Percentiles rank a stretch among this genome's conserved stretches.
phyloP scores from a whole-genome alignment of 2,329 filamentous ascomycete genomes.

The Chalaropsis thielavioides region DNA sequence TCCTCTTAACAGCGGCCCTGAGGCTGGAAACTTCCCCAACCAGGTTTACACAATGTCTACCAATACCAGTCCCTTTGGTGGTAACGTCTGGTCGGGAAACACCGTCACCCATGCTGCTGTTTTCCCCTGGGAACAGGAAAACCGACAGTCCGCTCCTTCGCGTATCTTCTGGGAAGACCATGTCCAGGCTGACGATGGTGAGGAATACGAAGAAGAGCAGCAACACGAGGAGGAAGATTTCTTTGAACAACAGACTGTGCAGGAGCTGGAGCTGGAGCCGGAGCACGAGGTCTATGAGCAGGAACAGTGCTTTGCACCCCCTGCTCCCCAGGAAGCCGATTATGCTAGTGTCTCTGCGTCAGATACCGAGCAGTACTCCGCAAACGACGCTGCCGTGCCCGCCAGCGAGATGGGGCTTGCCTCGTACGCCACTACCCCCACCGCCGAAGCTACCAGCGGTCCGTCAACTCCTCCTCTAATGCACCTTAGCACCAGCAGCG shows the following conservation, averaged over 20 bases:
- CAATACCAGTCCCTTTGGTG: neutral
- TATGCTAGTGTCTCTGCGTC: neutral
- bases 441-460: slow-evolving; percentile 28
- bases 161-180: slow-evolving; percentile 17
- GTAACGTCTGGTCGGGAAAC: slow-evolving; percentile 10
- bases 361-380: slow-evolving; percentile 1
- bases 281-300: neutral
- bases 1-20: slow-evolving; percentile 36
- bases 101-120: slow-evolving; percentile 11
- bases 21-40: slow-evolving; percentile 69
- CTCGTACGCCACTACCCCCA: slow-evolving; percentile 22
- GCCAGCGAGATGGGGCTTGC: slow-evolving; percentile 22
- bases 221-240: slow-evolving; percentile 3
- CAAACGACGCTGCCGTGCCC: slow-evolving; percentile 1
- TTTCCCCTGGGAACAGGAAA: slow-evolving; percentile 17
- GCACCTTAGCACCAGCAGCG: slow-evolving; percentile 30
- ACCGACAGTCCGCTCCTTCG: slow-evolving; percentile 13
- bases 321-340: slow-evolving; percentile 2
- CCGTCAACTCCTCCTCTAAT: slow-evolving; percentile 33
- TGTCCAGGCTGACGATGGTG: slow-evolving; percentile 1
- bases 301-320: neutral
- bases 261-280: neutral
- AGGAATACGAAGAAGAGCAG: slow-evolving; percentile 6
- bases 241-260: neutral
- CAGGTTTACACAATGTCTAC: slow-evolving; percentile 68